Percentiles rank a stretch among this genome's conserved stretches.
Evolutionary conservation across 2,329 filamentous ascomycete species (phyloP).

Genomic region (Diaporthe sp.): DNA sequence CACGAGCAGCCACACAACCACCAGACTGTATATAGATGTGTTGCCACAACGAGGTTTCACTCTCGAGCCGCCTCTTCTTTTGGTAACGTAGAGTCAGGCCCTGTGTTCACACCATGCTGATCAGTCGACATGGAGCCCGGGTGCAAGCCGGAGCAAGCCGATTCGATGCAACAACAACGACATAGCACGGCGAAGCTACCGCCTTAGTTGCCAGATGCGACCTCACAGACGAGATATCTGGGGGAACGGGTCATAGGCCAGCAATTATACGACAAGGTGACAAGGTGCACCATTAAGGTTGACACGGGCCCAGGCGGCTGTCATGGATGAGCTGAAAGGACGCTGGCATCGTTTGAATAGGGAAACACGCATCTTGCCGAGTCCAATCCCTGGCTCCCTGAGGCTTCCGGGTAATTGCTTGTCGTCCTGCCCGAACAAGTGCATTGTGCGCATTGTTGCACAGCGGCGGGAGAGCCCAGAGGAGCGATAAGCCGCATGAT

Average conservation of each 20-base stretch:
- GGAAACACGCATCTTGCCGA: conserved; percentile 32
- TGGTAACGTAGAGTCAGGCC: neutral
- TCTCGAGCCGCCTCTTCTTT: neutral
- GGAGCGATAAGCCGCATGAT: conserved; percentile 32
- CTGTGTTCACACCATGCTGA: conserved; percentile 14
- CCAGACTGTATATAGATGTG: conserved; percentile 24
- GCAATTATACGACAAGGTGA: conserved; percentile 20
- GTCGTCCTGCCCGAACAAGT: conserved; percentile 29
- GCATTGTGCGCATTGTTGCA: conserved; percentile 21
- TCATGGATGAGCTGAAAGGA: conserved; percentile 26
- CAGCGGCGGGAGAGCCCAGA: conserved; percentile 19
- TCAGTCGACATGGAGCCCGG: conserved; percentile 19
- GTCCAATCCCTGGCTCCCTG: neutral
- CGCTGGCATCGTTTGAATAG: conserved; percentile 18
- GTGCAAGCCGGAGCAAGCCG: conserved; percentile 13
- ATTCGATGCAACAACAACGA: conserved; percentile 17
- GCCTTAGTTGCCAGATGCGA: conserved; percentile 25
- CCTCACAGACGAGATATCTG: conserved; percentile 25
- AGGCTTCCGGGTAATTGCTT: conserved; percentile 23
- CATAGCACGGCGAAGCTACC: conserved; percentile 19
- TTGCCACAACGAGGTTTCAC: conserved; percentile 25
- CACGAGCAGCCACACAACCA: conserved; percentile 29
- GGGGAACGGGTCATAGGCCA: conserved; percentile 12
- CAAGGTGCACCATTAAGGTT: conserved; percentile 34
- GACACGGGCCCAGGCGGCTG: conserved; percentile 14